Percentiles rank a stretch among this genome's conserved stretches.
Evolutionary conservation across 1,284 basidiomycete genomes (phyloP).

Genomic region (Moniliella sp.): DNA sequence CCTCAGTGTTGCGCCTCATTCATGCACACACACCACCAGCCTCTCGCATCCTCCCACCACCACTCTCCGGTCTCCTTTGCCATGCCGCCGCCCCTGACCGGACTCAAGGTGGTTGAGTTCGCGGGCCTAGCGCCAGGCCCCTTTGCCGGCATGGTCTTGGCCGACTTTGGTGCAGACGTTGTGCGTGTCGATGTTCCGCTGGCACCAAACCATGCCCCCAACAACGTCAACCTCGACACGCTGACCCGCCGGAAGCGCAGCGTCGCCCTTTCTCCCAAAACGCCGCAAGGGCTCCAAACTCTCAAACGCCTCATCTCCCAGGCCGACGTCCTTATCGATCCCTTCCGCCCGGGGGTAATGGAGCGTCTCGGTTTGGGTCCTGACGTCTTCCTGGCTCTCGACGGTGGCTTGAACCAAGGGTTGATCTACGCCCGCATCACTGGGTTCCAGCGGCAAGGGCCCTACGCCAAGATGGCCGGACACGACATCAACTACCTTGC

Average conservation of each 20-base stretch:
- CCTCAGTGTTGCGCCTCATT: too few relatives aligned
- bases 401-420: constrained; percentile 9
- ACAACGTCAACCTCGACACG: constrained; percentile 22
- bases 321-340: constrained; percentile 59
- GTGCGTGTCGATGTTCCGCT: constrained; percentile 49
- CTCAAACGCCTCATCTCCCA: constrained; percentile 44
- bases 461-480: constrained; percentile 32
- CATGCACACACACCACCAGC: too few relatives aligned
- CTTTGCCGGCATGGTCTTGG: constrained; percentile 51
- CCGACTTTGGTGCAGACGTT: constrained; percentile 60
- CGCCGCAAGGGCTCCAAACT: constrained; percentile 43
- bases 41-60: too few relatives aligned
- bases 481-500: constrained; percentile 75
- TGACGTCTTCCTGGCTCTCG: constrained; percentile 40
- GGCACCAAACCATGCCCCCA: constrained; percentile 3
- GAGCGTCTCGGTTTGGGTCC: constrained; percentile 57
- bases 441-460: constrained; percentile 28
- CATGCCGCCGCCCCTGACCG: neutral
- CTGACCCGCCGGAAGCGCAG: constrained; percentile 54
- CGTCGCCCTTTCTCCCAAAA: constrained; percentile 48
- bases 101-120: constrained; percentile 40
- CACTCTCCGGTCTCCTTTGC: too few relatives aligned
- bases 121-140: constrained; percentile 64
- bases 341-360: constrained; percentile 60
- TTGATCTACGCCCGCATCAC: constrained; percentile 32